These are phyloP conservation scores for Gracilaria domingensis DNA, from an alignment of 23 red algal species.

Conservation along the genomic window DNA sequence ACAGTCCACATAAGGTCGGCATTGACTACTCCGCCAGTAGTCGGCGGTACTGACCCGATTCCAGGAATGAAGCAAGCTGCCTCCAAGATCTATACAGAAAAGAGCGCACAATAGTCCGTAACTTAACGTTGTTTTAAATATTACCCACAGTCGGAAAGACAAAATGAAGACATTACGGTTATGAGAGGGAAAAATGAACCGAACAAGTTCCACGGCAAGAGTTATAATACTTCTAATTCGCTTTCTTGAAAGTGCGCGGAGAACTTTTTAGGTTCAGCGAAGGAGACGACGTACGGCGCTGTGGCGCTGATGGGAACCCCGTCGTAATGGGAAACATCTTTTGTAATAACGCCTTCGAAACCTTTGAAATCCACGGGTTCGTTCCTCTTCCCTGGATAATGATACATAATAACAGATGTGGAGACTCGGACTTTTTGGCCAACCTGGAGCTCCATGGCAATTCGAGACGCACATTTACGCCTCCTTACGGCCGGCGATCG, in stretches of 20 bases:
- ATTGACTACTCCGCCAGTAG: not conserved
- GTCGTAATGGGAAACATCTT: constrained; percentile 41
- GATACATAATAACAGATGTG: constrained; percentile 74
- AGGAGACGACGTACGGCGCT: constrained; percentile 52
- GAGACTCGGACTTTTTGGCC: constrained; percentile 59
- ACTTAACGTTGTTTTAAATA: not conserved
- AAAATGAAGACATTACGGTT: not conserved
- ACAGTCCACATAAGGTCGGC: not conserved
- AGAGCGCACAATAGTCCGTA: not conserved
- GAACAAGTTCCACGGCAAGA: not conserved
- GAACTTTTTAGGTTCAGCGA: constrained; percentile 58
- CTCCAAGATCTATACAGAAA: not conserved
- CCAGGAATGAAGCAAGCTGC: constrained; percentile 19
- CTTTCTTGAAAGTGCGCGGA: constrained; percentile 66
- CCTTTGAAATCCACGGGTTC: constrained; percentile 45
- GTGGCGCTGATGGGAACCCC: constrained; percentile 47
- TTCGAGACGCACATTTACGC: not conserved
- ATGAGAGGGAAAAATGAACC: not conserved
- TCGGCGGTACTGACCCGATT: not conserved
- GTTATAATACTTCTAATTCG: constrained; percentile 64
- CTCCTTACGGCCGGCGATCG: not conserved
- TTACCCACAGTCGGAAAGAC: not conserved
- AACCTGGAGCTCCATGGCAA: constrained; percentile 47
- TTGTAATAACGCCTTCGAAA: constrained; percentile 60
- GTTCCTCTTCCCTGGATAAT: constrained; percentile 50